Percentiles rank a stretch among this genome's conserved stretches.
phyloP scores from a whole-genome alignment of 1,139 yeast genomes.

The Blastobotrys arbuscula region DNA sequence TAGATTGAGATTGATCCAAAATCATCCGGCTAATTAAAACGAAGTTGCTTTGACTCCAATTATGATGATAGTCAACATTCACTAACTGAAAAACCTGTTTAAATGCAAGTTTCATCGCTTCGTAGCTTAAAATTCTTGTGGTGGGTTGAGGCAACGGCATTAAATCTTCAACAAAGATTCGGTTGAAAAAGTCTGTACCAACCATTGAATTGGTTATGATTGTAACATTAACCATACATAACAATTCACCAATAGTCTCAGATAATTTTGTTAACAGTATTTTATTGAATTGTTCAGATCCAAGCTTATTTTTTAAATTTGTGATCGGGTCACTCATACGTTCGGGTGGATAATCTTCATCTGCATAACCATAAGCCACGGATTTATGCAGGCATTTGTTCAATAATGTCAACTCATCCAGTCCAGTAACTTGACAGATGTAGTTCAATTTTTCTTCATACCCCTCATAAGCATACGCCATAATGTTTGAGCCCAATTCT shows the following conservation, averaged over 20 bases:
- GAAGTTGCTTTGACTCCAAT: conserved; percentile 2
- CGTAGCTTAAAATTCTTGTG: not conserved
- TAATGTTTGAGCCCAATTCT: conserved; percentile 13
- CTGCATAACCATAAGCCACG: conserved; percentile 14
- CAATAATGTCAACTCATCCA: conserved; percentile 5
- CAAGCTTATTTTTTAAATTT: not conserved
- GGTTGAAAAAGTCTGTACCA: not conserved
- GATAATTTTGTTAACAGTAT: not conserved
- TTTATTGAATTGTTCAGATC: not conserved
- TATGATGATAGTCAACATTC: not conserved
- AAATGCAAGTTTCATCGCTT: not conserved
- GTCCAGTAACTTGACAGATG: conserved; percentile 8
- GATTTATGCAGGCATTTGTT: conserved; percentile 14
- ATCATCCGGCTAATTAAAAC: conserved; percentile 3
- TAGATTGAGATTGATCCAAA: conserved; percentile 1
- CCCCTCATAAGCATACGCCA: conserved; percentile 13
- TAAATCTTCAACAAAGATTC: not conserved
- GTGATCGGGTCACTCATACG: not conserved
- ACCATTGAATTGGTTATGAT: not conserved
- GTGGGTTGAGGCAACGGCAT: conserved; percentile 2
- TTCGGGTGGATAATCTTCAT: not conserved
- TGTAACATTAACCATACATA: conserved; percentile 6
- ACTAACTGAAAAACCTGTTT: not conserved
- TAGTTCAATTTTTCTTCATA: conserved; percentile 9
- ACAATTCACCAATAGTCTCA: conserved; percentile 10